Percentiles rank a stretch among this genome's conserved stretches.
Conservation (phyloP, 2,329 filamentous ascomycete species). For the Apiospora sp. region DNA sequence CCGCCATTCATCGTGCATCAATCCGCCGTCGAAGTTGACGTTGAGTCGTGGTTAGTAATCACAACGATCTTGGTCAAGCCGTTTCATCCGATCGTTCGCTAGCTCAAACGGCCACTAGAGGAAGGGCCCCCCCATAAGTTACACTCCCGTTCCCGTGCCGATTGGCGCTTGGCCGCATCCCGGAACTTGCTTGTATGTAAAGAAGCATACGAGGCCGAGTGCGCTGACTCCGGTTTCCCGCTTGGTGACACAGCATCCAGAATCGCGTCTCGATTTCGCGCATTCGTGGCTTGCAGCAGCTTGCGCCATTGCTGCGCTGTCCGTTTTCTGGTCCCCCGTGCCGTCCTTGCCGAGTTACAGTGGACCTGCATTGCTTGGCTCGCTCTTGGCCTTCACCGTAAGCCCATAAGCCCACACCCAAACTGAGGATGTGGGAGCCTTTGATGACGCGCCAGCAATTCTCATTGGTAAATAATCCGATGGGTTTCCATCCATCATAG, state of each 20-base stretch:
- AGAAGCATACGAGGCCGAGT: not conserved
- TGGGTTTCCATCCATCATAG: not conserved
- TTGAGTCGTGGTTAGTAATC: not conserved
- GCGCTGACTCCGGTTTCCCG: not conserved
- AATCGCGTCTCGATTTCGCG: not conserved
- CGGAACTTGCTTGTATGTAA: not conserved
- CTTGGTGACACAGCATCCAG: not conserved
- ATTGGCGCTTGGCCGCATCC: not conserved
- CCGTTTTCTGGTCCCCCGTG: not conserved
- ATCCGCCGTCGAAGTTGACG: not conserved
- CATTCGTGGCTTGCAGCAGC: not conserved
- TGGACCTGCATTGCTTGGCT: conserved; percentile 3
- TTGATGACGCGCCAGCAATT: not conserved
- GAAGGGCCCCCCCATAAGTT: not conserved
- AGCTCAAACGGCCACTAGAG: not conserved
- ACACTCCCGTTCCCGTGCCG: not conserved
- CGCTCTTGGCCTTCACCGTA: not conserved
- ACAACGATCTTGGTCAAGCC: not conserved
- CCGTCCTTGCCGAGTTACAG: conserved; percentile 3
- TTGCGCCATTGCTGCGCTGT: not conserved
- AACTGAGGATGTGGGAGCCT: not conserved
- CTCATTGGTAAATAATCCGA: not conserved
- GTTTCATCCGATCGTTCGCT: not conserved
- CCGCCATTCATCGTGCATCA: no score
- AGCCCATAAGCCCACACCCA: conserved; percentile 6